phyloP scores from a whole-genome alignment of 371 early-diverging fungal species.

The Haplosporangium sp. region DNA sequence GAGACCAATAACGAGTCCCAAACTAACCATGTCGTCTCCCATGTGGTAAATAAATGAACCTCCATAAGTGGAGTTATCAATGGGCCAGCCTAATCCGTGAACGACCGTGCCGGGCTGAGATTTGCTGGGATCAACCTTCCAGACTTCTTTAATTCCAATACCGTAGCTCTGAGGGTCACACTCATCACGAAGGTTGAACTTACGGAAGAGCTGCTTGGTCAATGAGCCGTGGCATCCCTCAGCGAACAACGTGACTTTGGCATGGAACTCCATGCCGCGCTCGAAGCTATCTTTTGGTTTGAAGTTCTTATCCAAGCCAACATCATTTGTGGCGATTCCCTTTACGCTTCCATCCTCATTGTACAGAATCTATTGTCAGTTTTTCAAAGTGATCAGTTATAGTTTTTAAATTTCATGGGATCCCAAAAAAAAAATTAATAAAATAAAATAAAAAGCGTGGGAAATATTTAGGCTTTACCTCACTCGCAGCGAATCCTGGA shows the following conservation, averaged over 20 bases:
- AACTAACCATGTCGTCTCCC: conserved; percentile 85
- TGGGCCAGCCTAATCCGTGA: conserved; percentile 96
- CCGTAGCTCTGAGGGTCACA: conserved; percentile 90
- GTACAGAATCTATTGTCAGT: conserved; percentile 76
- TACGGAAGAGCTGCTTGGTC: conserved; percentile 88
- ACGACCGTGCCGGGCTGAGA: conserved; percentile 88
- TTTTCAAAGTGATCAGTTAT: not conserved
- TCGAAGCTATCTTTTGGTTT: conserved; percentile 93
- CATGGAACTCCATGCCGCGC: conserved; percentile 96
- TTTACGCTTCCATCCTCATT: conserved; percentile 90
- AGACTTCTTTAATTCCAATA: conserved; percentile 97
- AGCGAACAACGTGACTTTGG: conserved; percentile 95
- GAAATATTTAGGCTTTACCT: conserved; percentile 63
- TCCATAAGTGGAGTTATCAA: conserved; percentile 90
- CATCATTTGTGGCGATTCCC: conserved; percentile 96
- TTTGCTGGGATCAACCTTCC: conserved; percentile 94
- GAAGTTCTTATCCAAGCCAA: conserved; percentile 93
- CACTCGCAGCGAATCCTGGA: conserved; percentile 93
- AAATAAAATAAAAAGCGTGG: conserved; percentile 16
- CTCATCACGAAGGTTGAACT: conserved; percentile 90
- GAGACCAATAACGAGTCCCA: conserved; percentile 94
- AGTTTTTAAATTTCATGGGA: not conserved
- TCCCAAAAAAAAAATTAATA: conserved; percentile 1
- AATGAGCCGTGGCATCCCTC: conserved; percentile 98
- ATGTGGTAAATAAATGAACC: conserved; percentile 97